Conservation (phyloP, 2,329 filamentous ascomycete genomes). For the Sporothrix luriei region DNA sequence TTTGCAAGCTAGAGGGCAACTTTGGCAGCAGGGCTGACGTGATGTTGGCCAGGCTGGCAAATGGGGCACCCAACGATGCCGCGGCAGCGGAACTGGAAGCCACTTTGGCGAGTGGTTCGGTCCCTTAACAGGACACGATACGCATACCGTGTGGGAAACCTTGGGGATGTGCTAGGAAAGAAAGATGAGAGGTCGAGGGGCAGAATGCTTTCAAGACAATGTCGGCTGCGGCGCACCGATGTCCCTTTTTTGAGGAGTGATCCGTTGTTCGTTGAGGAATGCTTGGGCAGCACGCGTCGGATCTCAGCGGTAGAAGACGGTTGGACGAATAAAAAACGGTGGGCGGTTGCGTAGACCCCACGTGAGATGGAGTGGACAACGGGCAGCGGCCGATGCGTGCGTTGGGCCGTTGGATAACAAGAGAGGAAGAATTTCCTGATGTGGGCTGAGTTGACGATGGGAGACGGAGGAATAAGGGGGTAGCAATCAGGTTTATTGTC, state of each 20-base stretch:
- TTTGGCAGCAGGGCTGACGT: conserved; percentile 47
- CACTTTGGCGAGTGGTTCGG: conserved; percentile 57
- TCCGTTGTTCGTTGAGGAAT: neutral
- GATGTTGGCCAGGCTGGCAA: conserved; percentile 58
- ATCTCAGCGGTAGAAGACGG: conserved; percentile 7
- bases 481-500: neutral
- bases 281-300: neutral
- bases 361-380: conserved; percentile 19
- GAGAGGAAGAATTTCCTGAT: neutral
- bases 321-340: conserved; percentile 1
- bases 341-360: conserved; percentile 7
- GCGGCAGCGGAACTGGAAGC: conserved; percentile 60
- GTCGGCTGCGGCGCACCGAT: conserved; percentile 7
- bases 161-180: neutral
- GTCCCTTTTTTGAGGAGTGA: neutral
- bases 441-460: conserved; percentile 9
- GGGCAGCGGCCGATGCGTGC: neutral
- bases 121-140: conserved; percentile 40
- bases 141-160: neutral
- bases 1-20: conserved; percentile 52
- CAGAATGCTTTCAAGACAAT: neutral
- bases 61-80: conserved; percentile 64
- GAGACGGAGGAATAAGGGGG: conserved; percentile 1
- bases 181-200: neutral
- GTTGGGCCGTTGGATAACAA: conserved; percentile 8